These are phyloP conservation scores for Drechmeria coniospora DNA, from an alignment of 2,329 filamentous ascomycete species.

Conservation along the genomic window DNA sequence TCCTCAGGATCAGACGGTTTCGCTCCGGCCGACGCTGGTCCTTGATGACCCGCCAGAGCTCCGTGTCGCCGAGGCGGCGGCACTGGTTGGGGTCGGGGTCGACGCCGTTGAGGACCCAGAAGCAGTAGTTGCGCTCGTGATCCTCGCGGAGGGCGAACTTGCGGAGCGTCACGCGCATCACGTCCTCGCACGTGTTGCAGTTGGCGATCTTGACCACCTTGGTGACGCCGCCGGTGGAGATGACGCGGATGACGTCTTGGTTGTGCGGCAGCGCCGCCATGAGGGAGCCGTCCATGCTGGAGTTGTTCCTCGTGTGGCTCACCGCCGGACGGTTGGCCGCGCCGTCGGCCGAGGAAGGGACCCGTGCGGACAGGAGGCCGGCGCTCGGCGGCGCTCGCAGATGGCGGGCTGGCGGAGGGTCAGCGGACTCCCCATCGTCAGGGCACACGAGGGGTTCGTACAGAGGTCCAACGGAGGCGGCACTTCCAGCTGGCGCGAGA, in stretches of 20 bases:
- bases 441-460: slow-evolving; percentile 27
- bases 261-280: slow-evolving; percentile 75
- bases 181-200: slow-evolving; percentile 82
- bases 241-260: slow-evolving; percentile 82
- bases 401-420: slow-evolving; percentile 33
- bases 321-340: slow-evolving; percentile 47
- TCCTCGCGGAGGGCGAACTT: slow-evolving; percentile 83
- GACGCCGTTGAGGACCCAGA: slow-evolving; percentile 78
- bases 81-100: slow-evolving; percentile 72
- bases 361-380: too few relatives aligned
- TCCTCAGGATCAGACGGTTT: slow-evolving; percentile 77
- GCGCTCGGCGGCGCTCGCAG: slow-evolving; percentile 42
- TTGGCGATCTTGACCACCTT: slow-evolving; percentile 89
- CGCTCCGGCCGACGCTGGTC: slow-evolving; percentile 74
- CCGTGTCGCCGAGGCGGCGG: slow-evolving; percentile 68
- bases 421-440: slow-evolving; percentile 36
- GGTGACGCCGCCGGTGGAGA: slow-evolving; percentile 79
- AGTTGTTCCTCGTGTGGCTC: slow-evolving; percentile 62
- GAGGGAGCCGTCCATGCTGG: slow-evolving; percentile 71
- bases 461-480: slow-evolving; percentile 25
- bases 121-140: slow-evolving; percentile 90
- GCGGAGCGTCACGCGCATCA: slow-evolving; percentile 74
- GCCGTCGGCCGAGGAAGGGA: slow-evolving; percentile 48
- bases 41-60: slow-evolving; percentile 82
- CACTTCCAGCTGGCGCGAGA: slow-evolving; percentile 45